phyloP scores from a whole-genome alignment of 2,329 filamentous ascomycete species.

The Didymella pomorum region DNA sequence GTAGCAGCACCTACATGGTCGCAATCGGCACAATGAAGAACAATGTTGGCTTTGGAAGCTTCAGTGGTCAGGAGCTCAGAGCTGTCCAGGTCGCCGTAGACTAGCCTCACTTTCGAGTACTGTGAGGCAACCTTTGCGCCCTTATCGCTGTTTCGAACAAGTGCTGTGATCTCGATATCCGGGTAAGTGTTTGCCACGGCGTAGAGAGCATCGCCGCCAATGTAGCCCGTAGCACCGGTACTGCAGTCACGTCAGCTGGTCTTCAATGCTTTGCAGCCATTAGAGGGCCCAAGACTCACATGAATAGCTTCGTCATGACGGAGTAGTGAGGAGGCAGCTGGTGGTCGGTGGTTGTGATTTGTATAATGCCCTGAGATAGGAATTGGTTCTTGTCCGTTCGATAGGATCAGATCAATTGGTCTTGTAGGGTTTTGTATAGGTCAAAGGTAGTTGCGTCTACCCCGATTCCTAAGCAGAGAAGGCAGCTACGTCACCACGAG shows the following conservation, averaged over 20 bases:
- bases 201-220: constrained; percentile 43
- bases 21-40: constrained; percentile 48
- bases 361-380: too few relatives aligned
- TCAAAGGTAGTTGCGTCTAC: constrained; percentile 1
- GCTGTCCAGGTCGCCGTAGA: constrained; percentile 57
- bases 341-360: not conserved
- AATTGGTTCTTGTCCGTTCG: not conserved
- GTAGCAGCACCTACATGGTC: constrained; percentile 38
- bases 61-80: constrained; percentile 39
- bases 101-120: constrained; percentile 59
- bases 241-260: constrained; percentile 19
- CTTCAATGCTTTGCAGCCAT: not conserved
- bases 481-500: constrained; percentile 15
- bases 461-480: constrained; percentile 14
- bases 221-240: constrained; percentile 46
- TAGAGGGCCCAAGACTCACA: constrained; percentile 23
- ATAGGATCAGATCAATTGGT: not conserved
- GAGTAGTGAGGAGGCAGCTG: not conserved
- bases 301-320: constrained; percentile 42
- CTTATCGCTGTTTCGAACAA: constrained; percentile 60
- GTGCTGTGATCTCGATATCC: constrained; percentile 59
- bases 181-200: constrained; percentile 56
- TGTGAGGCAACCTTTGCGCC: constrained; percentile 55
- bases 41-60: constrained; percentile 41
- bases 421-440: not conserved